Base-by-base conservation (phyloP, 495 filamentous ascomycete genomes). In the Penicillium longicatenatum region DNA sequence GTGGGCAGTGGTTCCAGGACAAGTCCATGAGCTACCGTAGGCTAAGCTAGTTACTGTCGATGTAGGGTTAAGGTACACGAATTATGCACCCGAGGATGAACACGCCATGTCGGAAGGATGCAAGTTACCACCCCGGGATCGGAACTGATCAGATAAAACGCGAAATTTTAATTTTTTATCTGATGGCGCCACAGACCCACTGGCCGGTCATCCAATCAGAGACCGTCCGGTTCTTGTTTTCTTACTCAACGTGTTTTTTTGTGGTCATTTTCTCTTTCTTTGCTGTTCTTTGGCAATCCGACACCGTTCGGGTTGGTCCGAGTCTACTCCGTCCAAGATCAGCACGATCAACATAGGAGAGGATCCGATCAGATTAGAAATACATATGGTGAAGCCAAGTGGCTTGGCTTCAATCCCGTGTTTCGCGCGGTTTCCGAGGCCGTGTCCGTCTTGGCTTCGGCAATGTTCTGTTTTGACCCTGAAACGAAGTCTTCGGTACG, bases 81-180 rank as follows among this genome's bases (percentile, higher is more conserved):
- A 26, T 26, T 26, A 26, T 26, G 26, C 4, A 26, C 26, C 4
- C 26, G 26, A 26, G 26, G 26, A 26, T 26, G 26, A 26, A 26
- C 26, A 26, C 26, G 26, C 26, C 26, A 26, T 26, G 26, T 6
- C 26, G 26, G 26, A 26, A 26, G 26, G 26, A 26, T 26, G 26
- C 7, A 26, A 4, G 26, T 26, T 26, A 5, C 26, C 26, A 26
- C 26, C 26, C 26, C 26, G 26, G 26, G 44, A 39, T 39, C 58
- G 31, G 31, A 11, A 35, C 45, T 53, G 58, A 71, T 71, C 66
- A 69, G 69, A 71, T 71, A 71, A 71, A 69, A 69, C 62, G 41
- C 5, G 37, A 12, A 39, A 17, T 56, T 42, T 54, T 35, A 64
- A 45, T 55, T 42, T 54, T 43, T 71, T 71, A 71, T 71, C 69